Conservation (phyloP, 352 stramenopile genomes). For the Phytophthora hybrid region DNA sequence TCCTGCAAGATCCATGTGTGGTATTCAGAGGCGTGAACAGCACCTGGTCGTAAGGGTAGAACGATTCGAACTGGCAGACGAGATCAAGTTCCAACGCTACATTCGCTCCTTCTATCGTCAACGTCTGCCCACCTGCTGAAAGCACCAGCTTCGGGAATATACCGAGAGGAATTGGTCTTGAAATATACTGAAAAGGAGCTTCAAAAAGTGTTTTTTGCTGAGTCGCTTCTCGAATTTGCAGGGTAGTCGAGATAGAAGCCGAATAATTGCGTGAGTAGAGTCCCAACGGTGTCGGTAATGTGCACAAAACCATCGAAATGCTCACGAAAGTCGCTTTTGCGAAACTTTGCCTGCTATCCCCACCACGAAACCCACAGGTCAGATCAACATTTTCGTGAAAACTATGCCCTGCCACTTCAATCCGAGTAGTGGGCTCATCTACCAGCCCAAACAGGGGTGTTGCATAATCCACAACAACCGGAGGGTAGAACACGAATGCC, state of each 20-base stretch:
- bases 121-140: slow-evolving; percentile 21
- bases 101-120: slow-evolving; percentile 23
- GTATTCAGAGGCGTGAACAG: slow-evolving; percentile 41
- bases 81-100: slow-evolving; percentile 13
- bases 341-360: neutral
- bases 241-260: slow-evolving; percentile 3
- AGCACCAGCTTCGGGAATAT: slow-evolving; percentile 18
- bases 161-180: slow-evolving; percentile 14
- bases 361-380: slow-evolving; percentile 28
- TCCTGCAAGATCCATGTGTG: slow-evolving; percentile 40
- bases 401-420: slow-evolving; percentile 39
- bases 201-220: slow-evolving; percentile 36
- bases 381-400: slow-evolving; percentile 34
- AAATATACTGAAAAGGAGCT: slow-evolving; percentile 37
- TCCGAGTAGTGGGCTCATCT: slow-evolving; percentile 19
- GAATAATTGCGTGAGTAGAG: slow-evolving; percentile 24
- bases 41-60: slow-evolving; percentile 31
- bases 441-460: slow-evolving; percentile 27
- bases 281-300: slow-evolving; percentile 15
- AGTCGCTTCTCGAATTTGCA: slow-evolving; percentile 39
- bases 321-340: slow-evolving; percentile 10
- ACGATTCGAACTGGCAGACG: slow-evolving; percentile 35
- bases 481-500: slow-evolving; percentile 20
- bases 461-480: slow-evolving; percentile 30
- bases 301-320: slow-evolving; percentile 14